These are phyloP conservation scores for Pulveroboletus frians DNA, from an alignment of 768 basidiomycete species.

Conservation along the genomic window DNA sequence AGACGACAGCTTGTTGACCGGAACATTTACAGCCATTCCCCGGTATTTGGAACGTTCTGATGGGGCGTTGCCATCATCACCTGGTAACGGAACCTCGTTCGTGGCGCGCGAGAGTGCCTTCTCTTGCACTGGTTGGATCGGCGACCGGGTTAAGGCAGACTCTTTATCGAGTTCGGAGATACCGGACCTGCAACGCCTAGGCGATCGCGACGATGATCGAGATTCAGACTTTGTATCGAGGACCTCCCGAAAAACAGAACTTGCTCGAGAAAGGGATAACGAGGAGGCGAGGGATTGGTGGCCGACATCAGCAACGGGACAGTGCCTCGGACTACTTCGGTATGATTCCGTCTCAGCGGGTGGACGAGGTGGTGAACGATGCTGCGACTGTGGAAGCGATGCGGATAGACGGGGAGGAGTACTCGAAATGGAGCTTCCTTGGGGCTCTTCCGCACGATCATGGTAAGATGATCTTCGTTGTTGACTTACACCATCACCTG, in stretches of 20 bases:
- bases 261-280: constrained; percentile 21
- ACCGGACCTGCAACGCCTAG: constrained; percentile 27
- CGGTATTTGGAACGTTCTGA: constrained; percentile 17
- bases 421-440: constrained; percentile 30
- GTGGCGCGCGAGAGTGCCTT: constrained; percentile 23
- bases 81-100: constrained; percentile 9
- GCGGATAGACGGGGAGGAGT: constrained; percentile 27
- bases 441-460: constrained; percentile 26
- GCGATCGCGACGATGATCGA: constrained; percentile 53
- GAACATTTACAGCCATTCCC: constrained; percentile 14
- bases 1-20: constrained; percentile 14
- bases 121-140: constrained; percentile 33
- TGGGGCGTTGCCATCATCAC: constrained; percentile 8
- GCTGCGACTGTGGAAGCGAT: constrained; percentile 16
- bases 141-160: constrained; percentile 13
- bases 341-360: constrained; percentile 3
- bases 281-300: constrained; percentile 19
- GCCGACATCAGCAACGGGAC: constrained; percentile 6
- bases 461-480: constrained; percentile 16
- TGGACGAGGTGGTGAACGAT: constrained; percentile 19
- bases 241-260: constrained; percentile 28
- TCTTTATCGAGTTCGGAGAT: constrained; percentile 24
- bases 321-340: constrained; percentile 1
- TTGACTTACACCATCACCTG: constrained; percentile 28
- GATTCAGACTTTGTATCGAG: constrained; percentile 35